Evolutionary conservation across 148 eudicot species (phyloP), one percentile per base, ranked within the genome.

Genomic region (Chenopodium quinoa): DNA sequence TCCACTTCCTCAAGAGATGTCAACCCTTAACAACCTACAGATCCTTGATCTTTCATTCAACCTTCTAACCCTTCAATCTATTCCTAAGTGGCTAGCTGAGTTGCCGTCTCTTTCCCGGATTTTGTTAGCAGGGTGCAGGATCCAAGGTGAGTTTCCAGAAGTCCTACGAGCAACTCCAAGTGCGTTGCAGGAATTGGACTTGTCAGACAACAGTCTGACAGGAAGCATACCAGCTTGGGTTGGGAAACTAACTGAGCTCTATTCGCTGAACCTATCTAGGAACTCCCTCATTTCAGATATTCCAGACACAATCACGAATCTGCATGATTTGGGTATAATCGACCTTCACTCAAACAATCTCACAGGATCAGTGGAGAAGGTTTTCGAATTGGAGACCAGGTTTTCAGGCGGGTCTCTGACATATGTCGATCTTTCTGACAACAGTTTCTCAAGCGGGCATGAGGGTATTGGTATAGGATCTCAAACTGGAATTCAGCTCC

Each of bases 281-380:
- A 92, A 88, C 44, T 81, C 78, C 22, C 84, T 91, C 27, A 73
- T 17, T 65, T 89, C 90, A 11, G 73, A 78, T 1, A 82, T 90
- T 47, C 92, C 92, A 20, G 78, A 54, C 20, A 50, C 89, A 8
- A 79, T 92, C 80, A 81, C 78, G 40, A 83, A 58, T 23, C 19
- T 91, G 5, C 74, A 37, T 5, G 48, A 29, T 58, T 37, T 89
- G 80, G 85, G 77, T 14, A 63, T 83, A 40, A 75, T 88, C 12
- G 92, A 91, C 69, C 91, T 91, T 40, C 92, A 90, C 67, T 89
- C 92, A 12, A 90, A 91, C 79, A 89, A 84, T 17, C 83, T 91
- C 48, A 70, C 83, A 83, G 91, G 94, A 31, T 78, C 88, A 1
- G 40, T 89, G 29, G 78, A 82, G 71, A 58, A 76, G 48, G 86